These are phyloP conservation scores for Gastrodia elata DNA, from an alignment of 106 monocot species.

Conservation along the genomic window DNA sequence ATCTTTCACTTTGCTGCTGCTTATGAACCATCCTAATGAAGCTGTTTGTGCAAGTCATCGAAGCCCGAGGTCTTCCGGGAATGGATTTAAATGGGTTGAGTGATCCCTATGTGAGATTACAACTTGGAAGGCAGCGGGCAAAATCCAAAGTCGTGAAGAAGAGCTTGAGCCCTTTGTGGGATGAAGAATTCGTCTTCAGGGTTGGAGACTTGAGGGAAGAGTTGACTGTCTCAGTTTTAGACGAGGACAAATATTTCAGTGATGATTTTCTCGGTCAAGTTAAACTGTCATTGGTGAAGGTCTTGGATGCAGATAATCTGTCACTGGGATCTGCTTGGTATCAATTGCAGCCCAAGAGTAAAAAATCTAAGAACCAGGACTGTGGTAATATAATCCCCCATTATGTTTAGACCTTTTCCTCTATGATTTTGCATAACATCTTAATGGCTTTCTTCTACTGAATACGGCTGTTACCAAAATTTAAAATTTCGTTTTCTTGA, in stretches of 20 bases:
- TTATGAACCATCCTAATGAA: slow-evolving; percentile 28
- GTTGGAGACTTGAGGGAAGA: slow-evolving; percentile 57
- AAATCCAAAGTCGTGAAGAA: slow-evolving; percentile 54
- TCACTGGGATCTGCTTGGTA: slow-evolving; percentile 60
- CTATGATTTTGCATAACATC: neutral
- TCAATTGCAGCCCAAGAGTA: slow-evolving; percentile 50
- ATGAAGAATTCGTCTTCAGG: slow-evolving; percentile 60
- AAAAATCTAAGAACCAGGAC: slow-evolving; percentile 50
- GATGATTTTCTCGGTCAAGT: slow-evolving; percentile 54
- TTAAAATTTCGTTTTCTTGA: neutral
- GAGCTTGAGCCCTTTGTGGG: slow-evolving; percentile 56
- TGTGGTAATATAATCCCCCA: slow-evolving; percentile 37
- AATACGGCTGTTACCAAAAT: neutral
- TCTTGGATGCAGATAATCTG: slow-evolving; percentile 45
- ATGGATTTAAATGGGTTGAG: slow-evolving; percentile 55
- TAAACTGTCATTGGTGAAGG: slow-evolving; percentile 28
- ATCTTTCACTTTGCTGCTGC: neutral
- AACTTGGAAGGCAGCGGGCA: slow-evolving; percentile 40
- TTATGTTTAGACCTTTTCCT: neutral
- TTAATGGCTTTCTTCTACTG: neutral
- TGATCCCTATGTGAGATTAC: slow-evolving; percentile 61
- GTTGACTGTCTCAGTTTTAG: slow-evolving; percentile 39
- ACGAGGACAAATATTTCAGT: slow-evolving; percentile 62
- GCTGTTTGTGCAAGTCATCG: slow-evolving; percentile 49
- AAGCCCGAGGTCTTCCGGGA: slow-evolving; percentile 52